Percentiles rank a stretch among this genome's conserved stretches.
phyloP scores from a whole-genome alignment of 2,329 filamentous ascomycete genomes.

The Spiromastix sp. region DNA sequence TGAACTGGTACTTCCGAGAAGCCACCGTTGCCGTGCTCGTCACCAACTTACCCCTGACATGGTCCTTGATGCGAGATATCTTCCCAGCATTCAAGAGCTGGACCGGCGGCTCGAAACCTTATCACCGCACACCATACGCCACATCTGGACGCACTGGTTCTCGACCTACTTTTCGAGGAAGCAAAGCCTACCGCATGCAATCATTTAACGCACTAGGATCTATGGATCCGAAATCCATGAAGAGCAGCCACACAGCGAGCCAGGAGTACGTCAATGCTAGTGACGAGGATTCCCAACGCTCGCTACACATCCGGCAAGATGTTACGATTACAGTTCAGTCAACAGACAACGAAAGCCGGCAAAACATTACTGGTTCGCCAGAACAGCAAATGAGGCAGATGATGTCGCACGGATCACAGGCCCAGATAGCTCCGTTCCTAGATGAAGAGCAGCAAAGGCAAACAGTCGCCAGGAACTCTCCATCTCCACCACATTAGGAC shows the following conservation, averaged over 20 bases:
- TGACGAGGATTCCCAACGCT: slow-evolving; percentile 27
- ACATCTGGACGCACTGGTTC: slow-evolving; percentile 1
- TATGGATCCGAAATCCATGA: slow-evolving; percentile 14
- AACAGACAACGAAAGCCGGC: too few species aligned
- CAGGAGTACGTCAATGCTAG: slow-evolving; percentile 18
- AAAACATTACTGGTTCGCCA: too few species aligned
- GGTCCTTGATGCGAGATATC: slow-evolving; percentile 40
- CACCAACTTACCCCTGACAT: slow-evolving; percentile 42
- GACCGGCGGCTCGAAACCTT: slow-evolving; percentile 28
- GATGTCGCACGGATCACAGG: too few species aligned
- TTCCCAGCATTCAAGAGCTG: slow-evolving; percentile 35
- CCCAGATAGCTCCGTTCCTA: too few species aligned
- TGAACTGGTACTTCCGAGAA: slow-evolving; percentile 41
- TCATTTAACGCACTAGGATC: slow-evolving; percentile 18
- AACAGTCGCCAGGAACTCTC: too few species aligned
- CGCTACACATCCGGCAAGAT: slow-evolving; percentile 29
- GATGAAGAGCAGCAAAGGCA: too few species aligned
- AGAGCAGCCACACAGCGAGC: slow-evolving; percentile 19
- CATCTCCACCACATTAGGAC: too few species aligned
- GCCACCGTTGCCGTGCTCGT: slow-evolving; percentile 37
- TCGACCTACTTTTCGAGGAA: slow-evolving; percentile 16
- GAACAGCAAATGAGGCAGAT: too few species aligned
- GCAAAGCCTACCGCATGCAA: slow-evolving; percentile 22
- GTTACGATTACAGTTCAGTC: slow-evolving; percentile 24
- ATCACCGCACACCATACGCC: slow-evolving; percentile 16